Base-by-base conservation (phyloP, 805 yeast genomes). In the Metschnikowia cerradonensis region DNA sequence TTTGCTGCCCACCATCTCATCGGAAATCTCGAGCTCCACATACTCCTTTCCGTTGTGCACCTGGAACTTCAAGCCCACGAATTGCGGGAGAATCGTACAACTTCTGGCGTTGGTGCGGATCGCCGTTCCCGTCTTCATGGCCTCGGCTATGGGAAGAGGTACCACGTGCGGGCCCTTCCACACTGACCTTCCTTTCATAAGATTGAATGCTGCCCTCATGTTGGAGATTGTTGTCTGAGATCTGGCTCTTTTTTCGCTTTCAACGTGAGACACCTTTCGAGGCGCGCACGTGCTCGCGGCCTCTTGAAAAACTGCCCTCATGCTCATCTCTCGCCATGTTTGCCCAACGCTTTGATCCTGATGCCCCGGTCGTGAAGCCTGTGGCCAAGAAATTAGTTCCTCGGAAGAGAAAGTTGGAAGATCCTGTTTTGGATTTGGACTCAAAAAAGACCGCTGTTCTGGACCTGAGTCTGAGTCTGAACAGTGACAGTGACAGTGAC, bases 21-120 rank as follows among this genome's bases (percentile, higher is more conserved):
- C 97, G 7, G 86, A 81, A 30, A 94, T 80, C 57, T 85, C 89
- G 48, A 94, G 78, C 47, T 90, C 89, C 37, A 90, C 96, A 65
- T 91, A 94, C 60, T 90, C 96, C 65, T 86, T 88, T 30, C 99
- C 99, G 70, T 94, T 94, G 71, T 94, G 99, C 34, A 94, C 88
- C 69, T 94, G 96, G 68, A 94, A 94, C 60, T 84, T 86, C 50
- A 94, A 75, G 4, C 99, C 99, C 33, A 94, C 96, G 70, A 94
- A 92, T 66, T 90, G 96, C 19, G 99, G 99, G 45, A 94, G 73
- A 49, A 94, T 88, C 17, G 98, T 94, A 65, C 98, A 94, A 34
- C 92, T 75, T 67, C 99, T 81, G 40, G 97, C 97, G 61, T 90
- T 89, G n/a, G 99, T 94, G 72, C 97, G 80, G 54, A 94, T 88